These are phyloP conservation scores for Heliosperma pusillum DNA, from an alignment of 148 eudicot species.

Conservation along the genomic window DNA sequence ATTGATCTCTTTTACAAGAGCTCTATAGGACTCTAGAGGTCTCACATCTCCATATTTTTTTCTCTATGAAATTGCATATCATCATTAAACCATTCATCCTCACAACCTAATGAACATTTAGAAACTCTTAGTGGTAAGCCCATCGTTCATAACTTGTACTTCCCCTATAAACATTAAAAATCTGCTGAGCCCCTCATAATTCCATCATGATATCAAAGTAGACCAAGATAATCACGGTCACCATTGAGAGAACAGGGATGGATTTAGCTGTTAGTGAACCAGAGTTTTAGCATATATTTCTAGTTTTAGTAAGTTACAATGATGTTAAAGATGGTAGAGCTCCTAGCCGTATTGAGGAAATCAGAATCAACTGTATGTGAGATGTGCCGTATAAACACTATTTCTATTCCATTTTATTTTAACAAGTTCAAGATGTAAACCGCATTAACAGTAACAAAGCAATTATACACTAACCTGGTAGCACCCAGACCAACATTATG, in stretches of 20 bases:
- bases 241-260: too few relatives aligned
- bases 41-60: background rate
- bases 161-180: background rate
- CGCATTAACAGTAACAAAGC: background rate
- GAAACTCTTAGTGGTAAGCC: too few relatives aligned
- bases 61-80: background rate
- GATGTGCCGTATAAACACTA: background rate
- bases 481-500: constrained; percentile 60
- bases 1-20: background rate
- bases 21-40: background rate
- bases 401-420: background rate
- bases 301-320: background rate
- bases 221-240: too few relatives aligned
- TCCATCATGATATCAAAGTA: background rate
- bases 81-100: background rate
- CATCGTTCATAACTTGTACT: too few relatives aligned
- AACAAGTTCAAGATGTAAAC: background rate
- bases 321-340: background rate
- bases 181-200: background rate
- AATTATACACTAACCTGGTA: constrained; percentile 28
- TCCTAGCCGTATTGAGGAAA: background rate
- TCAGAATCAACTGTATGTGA: background rate
- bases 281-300: background rate
- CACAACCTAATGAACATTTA: too few relatives aligned
- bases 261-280: background rate